Base-by-base conservation (phyloP, 495 filamentous ascomycete genomes). In the Talaromyces liani region DNA sequence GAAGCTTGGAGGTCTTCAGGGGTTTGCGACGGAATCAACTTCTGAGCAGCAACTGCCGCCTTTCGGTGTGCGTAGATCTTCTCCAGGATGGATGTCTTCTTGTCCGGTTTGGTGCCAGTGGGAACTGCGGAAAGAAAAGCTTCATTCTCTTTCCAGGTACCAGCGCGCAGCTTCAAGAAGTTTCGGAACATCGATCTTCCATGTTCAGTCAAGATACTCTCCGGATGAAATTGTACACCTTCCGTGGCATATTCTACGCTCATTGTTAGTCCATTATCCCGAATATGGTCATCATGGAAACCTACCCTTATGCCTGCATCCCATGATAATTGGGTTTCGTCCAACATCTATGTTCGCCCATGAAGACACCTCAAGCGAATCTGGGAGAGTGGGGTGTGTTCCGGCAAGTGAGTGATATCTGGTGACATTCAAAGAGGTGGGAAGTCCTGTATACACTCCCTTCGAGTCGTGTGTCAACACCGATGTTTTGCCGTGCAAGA, bases 321-420 rank as follows among this genome's bases (percentile, higher is more conserved):
- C 94, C 94, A 98, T 98, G 65, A 99, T 99, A 54, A 98, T 85
- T 10, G 86, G 85, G 65, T 87, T 88, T 18, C 79, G 85, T 39
- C 87, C 88, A 72, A 83, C 82, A 31, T 73, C 73, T 45, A 85
- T 77, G n/a, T 84, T 77, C 18, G 88, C 88, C 87, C 88, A 93
- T n/a, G 95, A 96, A 0, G 91, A 88, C 14, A 98, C 88, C 74
- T 98, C 91, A 59, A 99, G 83, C 57, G 85, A 91, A 22, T 89
- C 83, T 6, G 94, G 94, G 25, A 99, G 82, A 6, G 92, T 95
- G 3, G 89, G 84, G 63, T 94, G 91, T 0, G 92, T 97, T 61
- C 94, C 94, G 12, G 94, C 94, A 4, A 99, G 85, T 0, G 95
- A 98, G 76, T 99, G 94, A 72, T 99, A 99, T 54, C 94, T 82